Conservation (phyloP, 768 basidiomycete species). For the Amanita exitialis region DNA sequence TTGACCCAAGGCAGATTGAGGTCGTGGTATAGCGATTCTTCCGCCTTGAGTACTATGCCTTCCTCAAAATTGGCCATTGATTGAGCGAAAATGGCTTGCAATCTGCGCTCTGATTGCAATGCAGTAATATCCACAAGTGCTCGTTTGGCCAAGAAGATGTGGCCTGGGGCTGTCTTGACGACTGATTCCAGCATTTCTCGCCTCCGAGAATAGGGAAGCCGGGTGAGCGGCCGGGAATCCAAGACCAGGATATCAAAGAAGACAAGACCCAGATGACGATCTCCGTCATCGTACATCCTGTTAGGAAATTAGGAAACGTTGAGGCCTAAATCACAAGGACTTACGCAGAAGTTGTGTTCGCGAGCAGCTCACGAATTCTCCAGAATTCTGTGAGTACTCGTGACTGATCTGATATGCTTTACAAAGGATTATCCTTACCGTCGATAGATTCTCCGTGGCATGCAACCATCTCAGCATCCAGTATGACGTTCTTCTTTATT, state of each 20-base stretch:
- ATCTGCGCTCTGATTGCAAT: slow-evolving; percentile 11
- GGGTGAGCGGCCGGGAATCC: slow-evolving; percentile 48
- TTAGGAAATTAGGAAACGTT: slow-evolving; percentile 11
- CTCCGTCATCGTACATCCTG: slow-evolving; percentile 21
- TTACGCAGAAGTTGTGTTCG: slow-evolving; percentile 10
- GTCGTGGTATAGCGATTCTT: slow-evolving; percentile 59
- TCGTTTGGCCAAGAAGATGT: slow-evolving; percentile 54
- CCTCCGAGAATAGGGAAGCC: slow-evolving; percentile 46
- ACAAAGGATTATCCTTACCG: slow-evolving; percentile 33
- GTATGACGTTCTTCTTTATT: slow-evolving; percentile 32
- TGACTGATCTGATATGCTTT: background rate
- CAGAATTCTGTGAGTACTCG: slow-evolving; percentile 50
- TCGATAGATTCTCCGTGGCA: slow-evolving; percentile 64
- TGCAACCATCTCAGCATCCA: slow-evolving; percentile 89
- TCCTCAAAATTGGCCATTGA: slow-evolving; percentile 47
- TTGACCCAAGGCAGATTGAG: slow-evolving; percentile 72
- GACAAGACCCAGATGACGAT: slow-evolving; percentile 63
- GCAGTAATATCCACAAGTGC: slow-evolving; percentile 30
- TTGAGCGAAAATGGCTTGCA: slow-evolving; percentile 39
- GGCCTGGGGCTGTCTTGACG: slow-evolving; percentile 44
- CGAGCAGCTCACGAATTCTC: slow-evolving; percentile 54
- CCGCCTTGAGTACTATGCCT: slow-evolving; percentile 73
- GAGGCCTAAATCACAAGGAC: background rate
- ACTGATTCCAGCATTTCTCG: slow-evolving; percentile 51
- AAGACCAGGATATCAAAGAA: slow-evolving; percentile 83